Percentiles rank a stretch among this genome's conserved stretches.
Conservation (phyloP, 345 rosid species). For the Alliaria petiolata region DNA sequence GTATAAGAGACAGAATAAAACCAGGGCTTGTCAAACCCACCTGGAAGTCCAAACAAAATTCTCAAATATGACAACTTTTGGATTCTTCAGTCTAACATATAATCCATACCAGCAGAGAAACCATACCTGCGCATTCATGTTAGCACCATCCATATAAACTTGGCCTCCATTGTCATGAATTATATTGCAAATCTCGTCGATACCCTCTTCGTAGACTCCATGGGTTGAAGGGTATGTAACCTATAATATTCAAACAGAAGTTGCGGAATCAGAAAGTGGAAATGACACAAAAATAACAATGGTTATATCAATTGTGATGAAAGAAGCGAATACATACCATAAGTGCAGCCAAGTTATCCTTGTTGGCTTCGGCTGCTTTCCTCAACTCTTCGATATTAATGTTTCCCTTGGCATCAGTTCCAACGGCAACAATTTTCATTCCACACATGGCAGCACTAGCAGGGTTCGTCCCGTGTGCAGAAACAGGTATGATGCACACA, state of each 20-base stretch:
- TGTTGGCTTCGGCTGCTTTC: conserved; percentile 88
- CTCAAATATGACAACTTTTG: conserved; percentile 63
- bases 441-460: conserved; percentile 99
- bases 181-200: conserved; percentile 86
- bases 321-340: conserved; percentile 36
- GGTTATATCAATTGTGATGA: background rate
- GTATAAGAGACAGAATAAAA: no score
- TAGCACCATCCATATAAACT: conserved; percentile 98
- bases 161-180: conserved; percentile 96
- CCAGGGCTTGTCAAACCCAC: conserved; percentile 98
- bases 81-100: background rate
- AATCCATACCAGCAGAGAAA: background rate
- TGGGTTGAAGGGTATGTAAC: conserved; percentile 96
- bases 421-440: conserved; percentile 88
- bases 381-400: conserved; percentile 79
- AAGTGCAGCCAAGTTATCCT: conserved; percentile 79
- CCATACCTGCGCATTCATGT: conserved; percentile 91
- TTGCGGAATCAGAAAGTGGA: background rate
- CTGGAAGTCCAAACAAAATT: conserved; percentile 32
- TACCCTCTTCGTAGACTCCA: conserved; percentile 94
- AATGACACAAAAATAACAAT: background rate
- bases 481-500: conserved; percentile 95
- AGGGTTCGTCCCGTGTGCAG: conserved; percentile 99
- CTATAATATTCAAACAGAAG: background rate
- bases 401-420: conserved; percentile 96